Percentiles rank a stretch among this genome's conserved stretches.
Evolutionary conservation across 805 yeast species (phyloP).

Genomic region (Cyberlindnera meyerae): DNA sequence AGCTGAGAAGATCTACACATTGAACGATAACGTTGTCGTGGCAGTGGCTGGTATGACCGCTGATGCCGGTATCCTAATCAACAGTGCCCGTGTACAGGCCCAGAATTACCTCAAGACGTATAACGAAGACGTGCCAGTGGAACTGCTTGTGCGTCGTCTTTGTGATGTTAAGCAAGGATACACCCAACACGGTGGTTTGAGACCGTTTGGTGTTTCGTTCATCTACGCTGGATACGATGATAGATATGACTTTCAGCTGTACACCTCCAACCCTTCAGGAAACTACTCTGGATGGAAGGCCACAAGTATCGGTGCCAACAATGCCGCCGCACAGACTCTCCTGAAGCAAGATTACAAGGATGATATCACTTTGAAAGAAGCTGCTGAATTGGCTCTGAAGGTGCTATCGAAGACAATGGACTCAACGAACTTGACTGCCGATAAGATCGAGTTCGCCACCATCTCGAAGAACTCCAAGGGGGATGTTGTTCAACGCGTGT

Average conservation of each 20-base stretch:
- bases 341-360: constrained; percentile 93
- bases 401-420: constrained; percentile 94
- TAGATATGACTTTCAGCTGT: constrained; percentile 82
- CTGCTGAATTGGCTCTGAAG: constrained; percentile 82
- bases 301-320: constrained; percentile 93
- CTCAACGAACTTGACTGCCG: constrained; percentile 75
- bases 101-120: constrained; percentile 82
- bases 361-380: constrained; percentile 66
- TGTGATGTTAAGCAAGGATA: constrained; percentile 97
- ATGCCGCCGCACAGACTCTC: constrained; percentile 91
- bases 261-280: constrained; percentile 95
- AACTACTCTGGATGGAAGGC: constrained; percentile 99
- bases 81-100: constrained; percentile 78
- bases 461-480: constrained; percentile 47
- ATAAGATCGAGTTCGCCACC: constrained; percentile 91
- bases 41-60: constrained; percentile 99
- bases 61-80: constrained; percentile 88
- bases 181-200: constrained; percentile 96
- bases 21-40: constrained; percentile 79
- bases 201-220: constrained; percentile 97
- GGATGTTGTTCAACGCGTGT: constrained; percentile 61
- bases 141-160: constrained; percentile 76
- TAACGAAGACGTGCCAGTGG: constrained; percentile 93
- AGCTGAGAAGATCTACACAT: constrained; percentile 85
- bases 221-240: constrained; percentile 95